phyloP scores from a whole-genome alignment of 805 yeast genomes.

The Saccharomycopsis babjevae region DNA sequence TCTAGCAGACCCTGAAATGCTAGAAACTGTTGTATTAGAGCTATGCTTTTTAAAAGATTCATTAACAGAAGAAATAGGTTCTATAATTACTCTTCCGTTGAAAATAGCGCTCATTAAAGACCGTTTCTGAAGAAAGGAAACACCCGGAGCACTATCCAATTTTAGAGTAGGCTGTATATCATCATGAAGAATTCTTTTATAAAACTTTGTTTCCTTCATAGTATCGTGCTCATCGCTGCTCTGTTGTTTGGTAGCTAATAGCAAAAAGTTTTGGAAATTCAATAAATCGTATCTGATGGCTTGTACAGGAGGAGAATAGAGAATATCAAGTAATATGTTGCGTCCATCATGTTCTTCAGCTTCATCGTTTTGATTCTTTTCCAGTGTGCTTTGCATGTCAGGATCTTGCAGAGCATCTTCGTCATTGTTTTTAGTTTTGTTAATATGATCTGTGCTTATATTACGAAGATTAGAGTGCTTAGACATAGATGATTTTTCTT shows the following conservation, averaged over 20 bases:
- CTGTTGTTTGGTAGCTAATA: slow-evolving; percentile 25
- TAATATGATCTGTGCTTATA: slow-evolving; percentile 17
- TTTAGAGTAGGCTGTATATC: slow-evolving; percentile 71
- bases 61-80: slow-evolving; percentile 78
- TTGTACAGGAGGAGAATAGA: slow-evolving; percentile 33
- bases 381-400: slow-evolving; percentile 30
- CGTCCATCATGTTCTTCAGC: not conserved
- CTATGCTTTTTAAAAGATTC: slow-evolving; percentile 35
- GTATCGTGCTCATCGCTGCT: not conserved
- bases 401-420: not conserved
- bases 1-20: slow-evolving; percentile 18
- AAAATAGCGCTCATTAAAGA: slow-evolving; percentile 55
- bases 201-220: slow-evolving; percentile 40
- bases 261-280: slow-evolving; percentile 30
- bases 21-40: slow-evolving; percentile 17
- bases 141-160: slow-evolving; percentile 52
- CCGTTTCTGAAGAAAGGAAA: slow-evolving; percentile 52
- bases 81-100: slow-evolving; percentile 74
- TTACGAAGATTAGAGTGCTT: slow-evolving; percentile 1
- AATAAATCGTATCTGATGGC: slow-evolving; percentile 34
- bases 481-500: slow-evolving; percentile 24
- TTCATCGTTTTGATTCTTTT: not conserved
- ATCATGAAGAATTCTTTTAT: slow-evolving; percentile 55
- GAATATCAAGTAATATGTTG: not conserved
- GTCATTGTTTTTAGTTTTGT: not conserved